A percentile compares a stretch with the other conserved stretches of the same genome.
Evolutionary conservation across 2,329 filamentous ascomycete genomes (phyloP).

Genomic region (Diaporthe amygdali): DNA sequence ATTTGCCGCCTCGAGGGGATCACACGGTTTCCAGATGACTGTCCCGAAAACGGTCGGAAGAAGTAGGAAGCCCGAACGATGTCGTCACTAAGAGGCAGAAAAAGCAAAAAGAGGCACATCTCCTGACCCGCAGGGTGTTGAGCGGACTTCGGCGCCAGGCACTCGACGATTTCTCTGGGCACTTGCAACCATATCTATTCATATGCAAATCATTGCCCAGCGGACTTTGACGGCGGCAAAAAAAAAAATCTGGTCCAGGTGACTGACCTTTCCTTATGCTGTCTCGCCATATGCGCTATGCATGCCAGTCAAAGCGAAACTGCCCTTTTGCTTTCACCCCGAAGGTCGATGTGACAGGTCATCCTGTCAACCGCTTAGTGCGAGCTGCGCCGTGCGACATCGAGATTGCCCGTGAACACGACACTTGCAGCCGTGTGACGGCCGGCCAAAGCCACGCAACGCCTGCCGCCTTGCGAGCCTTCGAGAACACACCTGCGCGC

Average conservation of each 20-base stretch:
- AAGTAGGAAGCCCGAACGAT: neutral
- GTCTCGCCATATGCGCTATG: neutral
- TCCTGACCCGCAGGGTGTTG: neutral
- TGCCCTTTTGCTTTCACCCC: neutral
- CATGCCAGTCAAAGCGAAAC: neutral
- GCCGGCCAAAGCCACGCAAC: neutral
- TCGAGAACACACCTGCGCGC: neutral
- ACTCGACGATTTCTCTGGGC: neutral
- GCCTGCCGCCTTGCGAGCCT: neutral
- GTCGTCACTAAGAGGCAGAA: neutral
- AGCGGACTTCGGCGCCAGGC: slow-evolving; percentile 4
- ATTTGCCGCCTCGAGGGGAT: neutral
- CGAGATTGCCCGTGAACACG: neutral
- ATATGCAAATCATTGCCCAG: slow-evolving; percentile 9
- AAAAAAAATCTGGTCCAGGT: no score
- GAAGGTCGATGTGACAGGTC: slow-evolving; percentile 6
- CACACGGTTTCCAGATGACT: neutral
- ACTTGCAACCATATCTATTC: neutral
- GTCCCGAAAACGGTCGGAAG: slow-evolving; percentile 15
- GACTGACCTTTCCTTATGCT: neutral
- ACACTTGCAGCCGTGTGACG: slow-evolving; percentile 4
- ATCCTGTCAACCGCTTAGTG: slow-evolving; percentile 11
- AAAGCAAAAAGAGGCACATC: slow-evolving; percentile 2
- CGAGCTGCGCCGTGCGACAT: neutral
- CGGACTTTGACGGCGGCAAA: neutral